Evolutionary conservation across 441 rosid species (phyloP).

Genomic region (Capsella rubella): DNA sequence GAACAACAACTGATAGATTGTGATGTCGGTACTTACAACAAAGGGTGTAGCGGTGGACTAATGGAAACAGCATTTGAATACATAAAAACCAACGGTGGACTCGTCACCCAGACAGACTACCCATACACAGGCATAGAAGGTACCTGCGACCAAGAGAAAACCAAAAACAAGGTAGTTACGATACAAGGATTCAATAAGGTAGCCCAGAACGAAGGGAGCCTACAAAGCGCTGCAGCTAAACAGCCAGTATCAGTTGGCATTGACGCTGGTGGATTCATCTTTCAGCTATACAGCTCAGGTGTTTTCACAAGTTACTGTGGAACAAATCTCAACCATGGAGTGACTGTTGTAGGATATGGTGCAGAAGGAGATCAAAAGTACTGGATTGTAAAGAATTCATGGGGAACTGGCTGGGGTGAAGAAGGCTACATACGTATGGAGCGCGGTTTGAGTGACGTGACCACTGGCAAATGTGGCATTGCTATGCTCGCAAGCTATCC

Average conservation of each 20-base stretch:
- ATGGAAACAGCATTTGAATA: conserved; percentile 71
- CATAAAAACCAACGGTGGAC: conserved; percentile 58
- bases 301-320: conserved; percentile 67
- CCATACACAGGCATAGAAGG: conserved; percentile 62
- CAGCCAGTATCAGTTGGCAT: conserved; percentile 89
- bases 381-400: conserved; percentile 84
- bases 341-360: conserved; percentile 76
- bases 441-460: conserved; percentile 43
- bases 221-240: conserved; percentile 55
- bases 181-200: conserved; percentile 54
- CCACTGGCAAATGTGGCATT: conserved; percentile 70
- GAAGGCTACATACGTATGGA: conserved; percentile 65
- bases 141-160: conserved; percentile 50
- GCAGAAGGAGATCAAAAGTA: conserved; percentile 50
- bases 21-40: conserved; percentile 45
- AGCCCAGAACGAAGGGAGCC: conserved; percentile 50
- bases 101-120: conserved; percentile 57
- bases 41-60: conserved; percentile 78
- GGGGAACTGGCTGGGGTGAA: conserved; percentile 85
- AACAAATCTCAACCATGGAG: conserved; percentile 70
- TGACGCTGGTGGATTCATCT: conserved; percentile 61
- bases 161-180: conserved; percentile 45
- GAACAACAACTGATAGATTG: conserved; percentile 89
- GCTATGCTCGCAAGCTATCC: conserved; percentile 77
- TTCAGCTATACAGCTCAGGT: conserved; percentile 71